phyloP scores from a whole-genome alignment of 495 filamentous ascomycete species.

The Aspergillus cavernicola region DNA sequence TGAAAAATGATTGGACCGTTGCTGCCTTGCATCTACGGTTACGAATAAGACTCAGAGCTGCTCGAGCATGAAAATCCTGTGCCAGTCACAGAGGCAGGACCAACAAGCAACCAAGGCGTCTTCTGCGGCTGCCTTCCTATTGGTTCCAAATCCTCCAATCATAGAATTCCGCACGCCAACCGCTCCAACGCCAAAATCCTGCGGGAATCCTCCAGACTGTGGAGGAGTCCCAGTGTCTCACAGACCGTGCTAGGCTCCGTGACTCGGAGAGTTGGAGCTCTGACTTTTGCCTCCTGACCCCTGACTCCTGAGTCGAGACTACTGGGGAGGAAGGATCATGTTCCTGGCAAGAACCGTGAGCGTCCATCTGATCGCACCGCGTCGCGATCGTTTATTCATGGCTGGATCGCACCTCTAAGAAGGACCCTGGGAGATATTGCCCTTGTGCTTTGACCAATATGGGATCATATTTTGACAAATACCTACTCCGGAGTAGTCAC shows the following conservation, averaged over 20 bases:
- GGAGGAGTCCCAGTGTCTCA: background rate
- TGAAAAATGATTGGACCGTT: too few species aligned
- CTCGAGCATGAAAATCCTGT: too few species aligned
- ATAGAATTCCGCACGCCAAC: constrained; percentile 4
- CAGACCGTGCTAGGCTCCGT: background rate
- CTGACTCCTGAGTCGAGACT: background rate
- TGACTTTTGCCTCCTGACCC: too few species aligned
- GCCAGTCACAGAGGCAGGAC: background rate
- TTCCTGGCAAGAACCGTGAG: background rate
- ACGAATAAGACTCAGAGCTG: too few species aligned
- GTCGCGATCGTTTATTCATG: background rate
- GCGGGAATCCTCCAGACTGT: background rate
- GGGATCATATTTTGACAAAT: background rate
- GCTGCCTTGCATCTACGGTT: too few species aligned
- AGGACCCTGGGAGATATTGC: too few species aligned
- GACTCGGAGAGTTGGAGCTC: too few species aligned
- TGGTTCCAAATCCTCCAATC: constrained; percentile 9
- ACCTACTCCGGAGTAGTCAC: too few species aligned
- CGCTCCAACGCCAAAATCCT: constrained; percentile 1
- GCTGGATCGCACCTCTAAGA: too few species aligned
- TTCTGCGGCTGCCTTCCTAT: background rate
- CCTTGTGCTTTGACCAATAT: background rate
- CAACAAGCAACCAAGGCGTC: background rate
- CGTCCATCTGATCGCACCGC: too few species aligned
- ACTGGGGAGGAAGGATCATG: background rate